A percentile compares a stretch with the other conserved stretches of the same genome.
phyloP scores from a whole-genome alignment of 2,329 filamentous ascomycete genomes.

The Paecilomyces fulvus region DNA sequence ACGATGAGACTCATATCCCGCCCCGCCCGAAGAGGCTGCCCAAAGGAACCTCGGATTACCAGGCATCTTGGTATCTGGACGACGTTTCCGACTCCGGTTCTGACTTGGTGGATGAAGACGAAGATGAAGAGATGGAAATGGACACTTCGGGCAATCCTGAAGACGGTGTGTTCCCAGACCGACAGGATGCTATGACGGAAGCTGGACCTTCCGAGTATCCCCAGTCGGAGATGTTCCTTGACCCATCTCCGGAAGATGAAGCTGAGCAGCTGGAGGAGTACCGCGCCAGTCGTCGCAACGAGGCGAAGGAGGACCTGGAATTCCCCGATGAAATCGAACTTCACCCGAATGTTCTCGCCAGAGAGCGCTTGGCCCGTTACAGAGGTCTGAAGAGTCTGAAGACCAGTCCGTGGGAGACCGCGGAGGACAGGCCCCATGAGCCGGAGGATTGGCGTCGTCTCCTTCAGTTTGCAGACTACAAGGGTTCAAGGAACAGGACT shows the following conservation, averaged over 20 bases:
- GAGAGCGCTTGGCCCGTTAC: conserved; percentile 78
- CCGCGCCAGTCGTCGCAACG: conserved; percentile 65
- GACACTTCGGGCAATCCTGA: conserved; percentile 60
- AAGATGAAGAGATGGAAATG: conserved; percentile 45
- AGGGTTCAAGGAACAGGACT: conserved; percentile 66
- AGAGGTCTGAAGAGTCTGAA: conserved; percentile 85
- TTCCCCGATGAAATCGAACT: conserved; percentile 97
- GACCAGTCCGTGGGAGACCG: conserved; percentile 79
- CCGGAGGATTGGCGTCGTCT: conserved; percentile 84
- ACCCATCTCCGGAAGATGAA: conserved; percentile 72
- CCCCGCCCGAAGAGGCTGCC: conserved; percentile 66
- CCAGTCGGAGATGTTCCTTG: conserved; percentile 85
- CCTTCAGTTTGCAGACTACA: conserved; percentile 83
- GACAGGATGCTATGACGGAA: conserved; percentile 57
- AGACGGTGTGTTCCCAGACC: conserved; percentile 61
- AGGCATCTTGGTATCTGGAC: conserved; percentile 85
- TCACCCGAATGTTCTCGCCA: conserved; percentile 74
- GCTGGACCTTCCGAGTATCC: conserved; percentile 80
- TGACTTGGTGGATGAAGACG: conserved; percentile 65
- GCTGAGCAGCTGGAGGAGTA: conserved; percentile 74
- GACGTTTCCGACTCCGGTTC: conserved; percentile 78
- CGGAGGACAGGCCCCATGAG: conserved; percentile 77
- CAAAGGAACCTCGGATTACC: conserved; percentile 86
- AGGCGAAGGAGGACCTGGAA: conserved; percentile 82
- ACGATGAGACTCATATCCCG: conserved; percentile 60